Evolutionary conservation across 331 rosid species (phyloP), one percentile per base, ranked within the genome.

Genomic region (Pyracantha coccinea): DNA sequence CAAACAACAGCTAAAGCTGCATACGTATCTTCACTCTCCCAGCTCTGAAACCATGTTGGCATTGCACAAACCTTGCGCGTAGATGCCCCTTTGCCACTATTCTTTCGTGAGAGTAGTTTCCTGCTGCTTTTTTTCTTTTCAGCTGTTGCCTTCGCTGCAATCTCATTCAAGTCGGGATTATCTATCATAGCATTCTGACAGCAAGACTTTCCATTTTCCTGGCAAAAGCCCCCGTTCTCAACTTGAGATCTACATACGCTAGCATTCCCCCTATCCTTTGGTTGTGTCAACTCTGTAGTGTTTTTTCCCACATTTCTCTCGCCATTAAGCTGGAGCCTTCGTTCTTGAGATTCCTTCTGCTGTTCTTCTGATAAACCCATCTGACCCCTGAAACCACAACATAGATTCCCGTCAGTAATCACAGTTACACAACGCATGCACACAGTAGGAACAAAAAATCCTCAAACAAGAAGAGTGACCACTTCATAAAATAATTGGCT

Each of bases 21-120:
- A 63, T 85, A 87, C 4, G 96, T 88, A 83, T 94, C 99, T 81
- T 94, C 99, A 15, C 75, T 83, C 75, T 94, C 97, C 99, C 99
- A 94, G 78, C 89, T 80, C 69, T 94, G 97, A 4, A 90, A 83
- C 96, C 96, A 92, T n/a, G 88, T 70, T 23, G 97, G 95, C 93
- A 79, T 73, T 6, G 95, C 78, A 70, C 78, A 77, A 74, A 83
- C 87, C 76, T 82, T 90, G 61, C 83, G 85, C 1, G 79, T 71
- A 0, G 81, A 76, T 10, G 82, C 77, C 79, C 82, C 88, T 85
- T 87, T 92, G 35, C 86, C 78, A 7, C 91, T 73, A 52, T 76
- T 93, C 69, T 27, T 66, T 72, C 77, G 79, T 21, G 89, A 83
- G 38, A 77, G 47, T 52, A 66, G 75, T 25, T 84, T 79, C 33